Evolutionary conservation across 805 yeast genomes (phyloP).

Genomic region (Spencermartinsiella europaea): DNA sequence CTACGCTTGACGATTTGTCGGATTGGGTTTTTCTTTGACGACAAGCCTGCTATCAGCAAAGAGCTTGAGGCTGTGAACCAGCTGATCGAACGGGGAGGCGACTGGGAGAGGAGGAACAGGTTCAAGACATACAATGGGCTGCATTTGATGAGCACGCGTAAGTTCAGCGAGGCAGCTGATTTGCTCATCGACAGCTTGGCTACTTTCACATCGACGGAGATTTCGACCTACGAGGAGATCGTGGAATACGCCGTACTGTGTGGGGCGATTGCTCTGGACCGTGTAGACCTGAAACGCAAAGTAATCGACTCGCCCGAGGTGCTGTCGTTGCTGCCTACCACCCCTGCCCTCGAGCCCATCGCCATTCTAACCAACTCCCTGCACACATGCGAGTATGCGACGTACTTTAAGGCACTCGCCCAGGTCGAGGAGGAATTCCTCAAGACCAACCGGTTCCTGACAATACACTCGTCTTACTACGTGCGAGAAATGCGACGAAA

Average conservation of each 20-base stretch:
- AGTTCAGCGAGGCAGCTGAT: conserved; percentile 79
- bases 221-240: conserved; percentile 82
- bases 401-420: conserved; percentile 70
- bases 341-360: conserved; percentile 71
- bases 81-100: conserved; percentile 94
- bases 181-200: conserved; percentile 86
- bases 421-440: conserved; percentile 72
- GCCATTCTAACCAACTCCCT: conserved; percentile 78
- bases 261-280: conserved; percentile 77
- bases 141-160: conserved; percentile 75
- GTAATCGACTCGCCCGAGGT: conserved; percentile 93
- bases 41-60: conserved; percentile 61
- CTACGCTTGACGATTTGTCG: conserved; percentile 74
- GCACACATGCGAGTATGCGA: conserved; percentile 81
- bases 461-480: conserved; percentile 76
- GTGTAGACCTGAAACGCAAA: conserved; percentile 78
- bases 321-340: conserved; percentile 67
- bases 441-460: conserved; percentile 57
- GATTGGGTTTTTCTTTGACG: conserved; percentile 84
- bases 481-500: conserved; percentile 91
- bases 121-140: conserved; percentile 89
- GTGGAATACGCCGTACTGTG: conserved; percentile 83
- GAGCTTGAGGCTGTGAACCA: conserved; percentile 67
- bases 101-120: conserved; percentile 97
- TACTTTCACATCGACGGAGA: conserved; percentile 89